Evolutionary conservation across 2,329 filamentous ascomycete genomes (phyloP).

Genomic region (Epichloe elymi): DNA sequence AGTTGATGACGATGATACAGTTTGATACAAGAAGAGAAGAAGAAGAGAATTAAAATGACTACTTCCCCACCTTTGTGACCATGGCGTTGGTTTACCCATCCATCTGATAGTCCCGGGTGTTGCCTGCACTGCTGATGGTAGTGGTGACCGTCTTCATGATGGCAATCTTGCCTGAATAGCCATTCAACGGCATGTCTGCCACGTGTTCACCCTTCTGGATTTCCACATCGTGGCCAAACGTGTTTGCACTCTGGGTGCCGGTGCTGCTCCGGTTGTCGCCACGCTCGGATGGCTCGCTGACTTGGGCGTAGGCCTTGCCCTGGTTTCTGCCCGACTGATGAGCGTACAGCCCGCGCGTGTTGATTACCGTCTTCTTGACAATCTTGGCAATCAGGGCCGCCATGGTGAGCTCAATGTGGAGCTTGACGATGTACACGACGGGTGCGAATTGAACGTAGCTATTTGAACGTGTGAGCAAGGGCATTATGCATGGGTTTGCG

Average conservation of each 20-base stretch:
- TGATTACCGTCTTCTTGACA: conserved; percentile 4
- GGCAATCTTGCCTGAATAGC: not conserved
- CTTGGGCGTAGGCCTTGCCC: not conserved
- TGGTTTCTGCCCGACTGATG: not conserved
- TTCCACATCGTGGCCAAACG: conserved; percentile 2
- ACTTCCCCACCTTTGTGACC: too few relatives aligned
- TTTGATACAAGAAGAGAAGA: too few relatives aligned
- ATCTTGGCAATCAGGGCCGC: conserved; percentile 34
- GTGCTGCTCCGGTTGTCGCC: not conserved
- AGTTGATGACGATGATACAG: too few relatives aligned
- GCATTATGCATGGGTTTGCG: too few relatives aligned
- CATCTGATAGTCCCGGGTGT: not conserved
- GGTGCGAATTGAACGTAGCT: conserved; percentile 35
- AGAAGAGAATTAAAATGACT: too few relatives aligned
- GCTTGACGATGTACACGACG: conserved; percentile 37
- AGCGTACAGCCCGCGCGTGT: not conserved
- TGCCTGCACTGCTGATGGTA: not conserved
- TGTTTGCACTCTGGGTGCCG: not conserved
- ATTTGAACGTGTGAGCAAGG: not conserved
- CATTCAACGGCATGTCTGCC: not conserved
- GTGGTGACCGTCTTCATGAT: not conserved
- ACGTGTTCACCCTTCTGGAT: not conserved
- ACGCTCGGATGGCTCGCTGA: not conserved
- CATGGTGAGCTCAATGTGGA: conserved; percentile 41
- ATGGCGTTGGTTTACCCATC: too few relatives aligned